Evolutionary conservation across 441 rosid genomes (phyloP), one percentile per base, ranked within the genome.

Genomic region (Mallotus japonicus): DNA sequence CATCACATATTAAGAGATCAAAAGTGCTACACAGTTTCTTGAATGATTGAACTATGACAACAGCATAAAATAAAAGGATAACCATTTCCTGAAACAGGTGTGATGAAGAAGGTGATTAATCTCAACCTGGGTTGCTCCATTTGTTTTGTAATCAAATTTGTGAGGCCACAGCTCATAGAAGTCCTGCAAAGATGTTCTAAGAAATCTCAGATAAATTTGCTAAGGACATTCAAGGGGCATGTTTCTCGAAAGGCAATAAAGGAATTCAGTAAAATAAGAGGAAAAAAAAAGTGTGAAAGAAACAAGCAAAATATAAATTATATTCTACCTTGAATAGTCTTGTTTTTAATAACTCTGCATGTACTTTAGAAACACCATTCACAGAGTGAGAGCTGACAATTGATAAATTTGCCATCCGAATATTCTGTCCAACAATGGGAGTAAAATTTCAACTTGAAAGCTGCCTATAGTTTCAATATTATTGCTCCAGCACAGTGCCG

Each of bases 371-470:
- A 34, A 87, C 90, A 61, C 87, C 86, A 82, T 85, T 85, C 75
- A 87, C 88, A 19, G 90, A 74, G 62, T 81, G 86, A 57, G 88
- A 72, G 53, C 88, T 82, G 70, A 83, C 83, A 76, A 87, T 65
- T 57, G 88, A 76, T 67, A 87, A 85, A 77, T 87, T 80, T 69
- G 87, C 90, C 90, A 87, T 87, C 65, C 88, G 84, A 72, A 87
- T 80, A 71, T 70, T 81, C 90, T 82, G 81, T 32, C 69, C 74
- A 70, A 65, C 60, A 71, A 70, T 37, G 50, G 46, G 20, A 32
- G 55, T 65, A 58, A 66, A 75, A 65, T 51, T 28, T 63, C 46
- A 67, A 28, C 37, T 70, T 63, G 37, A 22, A 34, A 11, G 16
- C n/a, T 28, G 60, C 6, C 0, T 62, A 22, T 19, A 37, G 14